phyloP scores from a whole-genome alignment of 108 stramenopile species.

The Cyclostephanos invisitatus region DNA sequence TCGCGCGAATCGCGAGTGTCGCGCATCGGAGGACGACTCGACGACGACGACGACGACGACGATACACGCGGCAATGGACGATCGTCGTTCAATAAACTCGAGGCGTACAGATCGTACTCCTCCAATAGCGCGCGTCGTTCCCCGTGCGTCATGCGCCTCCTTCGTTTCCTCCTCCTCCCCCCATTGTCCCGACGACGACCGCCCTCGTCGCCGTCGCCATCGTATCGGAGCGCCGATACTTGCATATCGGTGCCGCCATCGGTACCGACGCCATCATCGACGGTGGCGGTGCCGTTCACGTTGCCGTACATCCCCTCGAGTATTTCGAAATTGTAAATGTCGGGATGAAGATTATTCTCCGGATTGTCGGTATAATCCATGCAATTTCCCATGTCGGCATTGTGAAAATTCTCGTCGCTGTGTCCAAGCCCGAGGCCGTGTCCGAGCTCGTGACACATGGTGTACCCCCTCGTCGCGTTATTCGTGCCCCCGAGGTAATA shows the following conservation, averaged over 20 bases:
- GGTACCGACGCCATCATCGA: no score
- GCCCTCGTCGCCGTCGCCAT: no score
- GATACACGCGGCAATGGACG: no score
- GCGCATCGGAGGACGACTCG: no score
- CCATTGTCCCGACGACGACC: no score
- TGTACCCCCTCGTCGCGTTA: conserved; percentile 63
- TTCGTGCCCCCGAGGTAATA: conserved; percentile 62
- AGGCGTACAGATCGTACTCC: conserved; percentile 37
- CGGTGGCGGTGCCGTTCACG: conserved; percentile 14
- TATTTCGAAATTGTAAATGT: conserved; percentile 59
- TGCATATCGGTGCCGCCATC: no score
- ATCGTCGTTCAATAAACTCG: conserved; percentile 16
- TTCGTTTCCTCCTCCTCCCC: conserved; percentile 2
- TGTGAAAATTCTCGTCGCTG: conserved; percentile 79
- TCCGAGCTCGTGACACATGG: conserved; percentile 74
- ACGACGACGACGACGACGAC: no score
- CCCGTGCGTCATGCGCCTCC: neutral
- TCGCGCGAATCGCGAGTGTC: neutral
- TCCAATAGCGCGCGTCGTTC: conserved; percentile 13
- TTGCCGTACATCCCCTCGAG: conserved; percentile 72
- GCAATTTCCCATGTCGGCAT: conserved; percentile 80
- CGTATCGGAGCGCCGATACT: no score
- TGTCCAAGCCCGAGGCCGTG: conserved; percentile 84
- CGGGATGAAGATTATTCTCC: conserved; percentile 62
- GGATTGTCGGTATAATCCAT: conserved; percentile 84